phyloP scores from a whole-genome alignment of 805 yeast genomes.

The Saccharomycopsis schoenii region DNA sequence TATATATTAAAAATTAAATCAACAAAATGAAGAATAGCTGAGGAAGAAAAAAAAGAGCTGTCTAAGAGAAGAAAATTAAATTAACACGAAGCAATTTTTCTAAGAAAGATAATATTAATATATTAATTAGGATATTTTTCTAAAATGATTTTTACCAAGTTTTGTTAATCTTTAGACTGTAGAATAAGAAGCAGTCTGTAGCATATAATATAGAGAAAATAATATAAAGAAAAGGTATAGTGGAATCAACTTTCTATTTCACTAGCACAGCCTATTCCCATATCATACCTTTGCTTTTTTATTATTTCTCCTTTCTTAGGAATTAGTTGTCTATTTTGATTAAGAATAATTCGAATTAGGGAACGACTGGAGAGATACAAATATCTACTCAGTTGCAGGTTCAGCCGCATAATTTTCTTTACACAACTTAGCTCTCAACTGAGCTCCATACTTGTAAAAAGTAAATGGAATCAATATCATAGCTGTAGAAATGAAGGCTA shows the following conservation, averaged over 20 bases:
- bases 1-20: neutral
- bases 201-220: no score
- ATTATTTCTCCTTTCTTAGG: neutral
- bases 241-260: no score
- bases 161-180: no score
- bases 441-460: slow-evolving; percentile 58
- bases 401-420: slow-evolving; percentile 50
- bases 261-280: no score
- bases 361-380: no score
- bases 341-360: neutral
- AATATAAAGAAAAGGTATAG: no score
- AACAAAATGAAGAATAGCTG: neutral
- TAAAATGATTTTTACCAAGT: no score
- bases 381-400: slow-evolving; percentile 17
- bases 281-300: no score
- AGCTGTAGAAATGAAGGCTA: slow-evolving; percentile 68
- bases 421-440: slow-evolving; percentile 53
- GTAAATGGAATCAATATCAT: slow-evolving; percentile 67
- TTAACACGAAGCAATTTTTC: neutral
- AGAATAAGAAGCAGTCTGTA: no score
- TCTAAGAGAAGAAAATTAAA: neutral
- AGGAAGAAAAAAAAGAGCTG: neutral
- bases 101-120: neutral
- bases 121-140: neutral
- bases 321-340: neutral